Base-by-base conservation (phyloP, 495 filamentous ascomycete genomes). In the Hyphodiscus hymeniophilus region DNA sequence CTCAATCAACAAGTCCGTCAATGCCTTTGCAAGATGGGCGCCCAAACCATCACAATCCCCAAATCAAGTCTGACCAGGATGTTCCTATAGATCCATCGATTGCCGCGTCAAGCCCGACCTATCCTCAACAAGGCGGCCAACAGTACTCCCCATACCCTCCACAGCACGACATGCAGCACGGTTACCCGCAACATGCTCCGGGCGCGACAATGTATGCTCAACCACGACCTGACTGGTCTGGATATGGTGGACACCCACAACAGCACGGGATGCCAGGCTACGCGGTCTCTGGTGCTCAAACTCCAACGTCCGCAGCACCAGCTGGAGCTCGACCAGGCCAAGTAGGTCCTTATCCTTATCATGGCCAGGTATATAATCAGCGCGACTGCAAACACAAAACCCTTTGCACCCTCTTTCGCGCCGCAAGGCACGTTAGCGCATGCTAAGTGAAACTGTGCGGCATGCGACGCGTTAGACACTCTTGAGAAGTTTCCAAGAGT, bases 11-110 rank as follows among this genome's bases (percentile, higher is more conserved):
- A 84, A 95, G 89, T 95, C 85, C 87, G 89, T 94, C 85, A 66
- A 77, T 83, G 74, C 76, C 79, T 78, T 72, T 84, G 72, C 76
- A 77, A 74, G 79, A 84, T 83, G 81, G 77, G 67, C 75, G 73
- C 61, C 76, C 79, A 68, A 74, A 77, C 75, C 76, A 84, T 70
- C 74, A 74, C 60, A 71, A 75, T 60, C 71, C 80, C 63, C 81
- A 81, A 72, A 73, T 79, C 66, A 88, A 86, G 68, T 91, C 88
- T 95, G 84, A 95, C 89, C 75, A 76, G 79, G 82, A 88, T 79
- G 79, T 92, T 72, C 89, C 88, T 85, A 85, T 95, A 96, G 92
- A 98, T 94, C 89, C 91, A 54, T 90, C 89, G 57, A 92, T 96
- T 58, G 85, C 92, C 66, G 83, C 85, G 58, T 82, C 88, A 49